A percentile compares a stretch with the other conserved stretches of the same genome.
Conservation (phyloP, 176 grass and related monocot species). For the Rhynchospora pubera region DNA sequence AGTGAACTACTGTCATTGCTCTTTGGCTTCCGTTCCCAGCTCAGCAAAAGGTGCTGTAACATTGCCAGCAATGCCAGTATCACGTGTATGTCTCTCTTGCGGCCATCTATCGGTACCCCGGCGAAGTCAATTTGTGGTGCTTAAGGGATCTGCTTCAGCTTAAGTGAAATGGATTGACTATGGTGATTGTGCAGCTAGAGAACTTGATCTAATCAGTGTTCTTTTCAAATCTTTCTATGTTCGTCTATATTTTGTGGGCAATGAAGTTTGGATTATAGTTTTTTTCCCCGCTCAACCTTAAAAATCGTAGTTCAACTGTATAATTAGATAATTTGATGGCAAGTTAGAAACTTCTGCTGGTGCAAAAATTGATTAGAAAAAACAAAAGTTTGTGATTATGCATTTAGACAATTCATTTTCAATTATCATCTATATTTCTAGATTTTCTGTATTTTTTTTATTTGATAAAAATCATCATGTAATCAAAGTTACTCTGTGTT, state of each 20-base stretch:
- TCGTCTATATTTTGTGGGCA: background rate
- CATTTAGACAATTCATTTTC: background rate
- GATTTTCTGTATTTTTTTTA: too few relatives aligned
- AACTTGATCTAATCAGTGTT: background rate
- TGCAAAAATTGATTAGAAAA: background rate
- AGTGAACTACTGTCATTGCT: background rate
- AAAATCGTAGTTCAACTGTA: background rate
- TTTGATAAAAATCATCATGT: too few relatives aligned
- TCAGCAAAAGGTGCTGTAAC: background rate
- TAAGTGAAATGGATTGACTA: background rate
- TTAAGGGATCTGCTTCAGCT: background rate
- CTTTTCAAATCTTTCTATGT: background rate
- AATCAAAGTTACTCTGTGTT: too few relatives aligned
- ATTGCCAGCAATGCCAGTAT: background rate
- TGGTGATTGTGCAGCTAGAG: background rate
- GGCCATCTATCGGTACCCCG: background rate
- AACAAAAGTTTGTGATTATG: background rate
- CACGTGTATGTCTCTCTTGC: slow-evolving; percentile 9
- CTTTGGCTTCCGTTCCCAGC: background rate
- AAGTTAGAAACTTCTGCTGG: background rate
- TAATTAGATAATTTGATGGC: background rate
- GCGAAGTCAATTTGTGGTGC: background rate
- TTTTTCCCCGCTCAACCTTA: background rate
- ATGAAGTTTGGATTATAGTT: background rate
- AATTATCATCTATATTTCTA: background rate